Evolutionary conservation across 2,329 filamentous ascomycete genomes (phyloP).

Genomic region (Pyricularia pennisetigena): DNA sequence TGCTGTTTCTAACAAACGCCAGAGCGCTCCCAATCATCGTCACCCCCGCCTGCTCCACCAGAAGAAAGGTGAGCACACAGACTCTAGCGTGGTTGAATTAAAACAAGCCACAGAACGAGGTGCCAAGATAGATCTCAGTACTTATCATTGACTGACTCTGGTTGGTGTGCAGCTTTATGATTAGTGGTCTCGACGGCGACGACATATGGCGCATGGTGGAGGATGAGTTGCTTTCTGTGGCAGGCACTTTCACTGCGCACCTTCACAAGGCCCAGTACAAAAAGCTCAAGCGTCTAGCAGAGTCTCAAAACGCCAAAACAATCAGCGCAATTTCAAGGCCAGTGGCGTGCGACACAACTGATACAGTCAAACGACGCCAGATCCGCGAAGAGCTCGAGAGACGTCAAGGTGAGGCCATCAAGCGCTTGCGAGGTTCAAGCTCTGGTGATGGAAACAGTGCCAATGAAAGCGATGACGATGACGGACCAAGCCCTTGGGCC

Average conservation of each 20-base stretch:
- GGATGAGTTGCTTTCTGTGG: constrained; percentile 63
- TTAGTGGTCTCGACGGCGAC: constrained; percentile 53
- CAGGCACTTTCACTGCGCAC: constrained; percentile 61
- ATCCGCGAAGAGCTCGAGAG: constrained; percentile 23
- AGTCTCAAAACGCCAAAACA: constrained; percentile 39
- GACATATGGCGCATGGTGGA: constrained; percentile 76
- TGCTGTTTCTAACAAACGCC: background rate
- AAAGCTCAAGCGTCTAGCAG: constrained; percentile 50
- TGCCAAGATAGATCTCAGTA: background rate
- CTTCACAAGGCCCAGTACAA: constrained; percentile 71
- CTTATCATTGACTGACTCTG: background rate
- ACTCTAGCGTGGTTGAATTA: background rate
- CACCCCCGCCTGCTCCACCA: constrained; percentile 18
- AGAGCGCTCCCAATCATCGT: constrained; percentile 19
- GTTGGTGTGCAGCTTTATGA: constrained; percentile 44
- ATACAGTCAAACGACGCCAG: constrained; percentile 22
- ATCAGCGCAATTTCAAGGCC: constrained; percentile 42
- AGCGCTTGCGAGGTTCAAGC: constrained; percentile 7
- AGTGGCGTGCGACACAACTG: constrained; percentile 30
- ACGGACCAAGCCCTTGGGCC: constrained; percentile 20
- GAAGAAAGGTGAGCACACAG: constrained; percentile 14
- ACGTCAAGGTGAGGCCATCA: constrained; percentile 23
- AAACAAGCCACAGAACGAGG: background rate
- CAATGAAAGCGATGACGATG: constrained; percentile 17
- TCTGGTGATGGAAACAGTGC: constrained; percentile 9